Percentiles rank a stretch among this genome's conserved stretches.
Evolutionary conservation across 805 yeast species (phyloP).

Genomic region (Hanseniaspora valbyensis): DNA sequence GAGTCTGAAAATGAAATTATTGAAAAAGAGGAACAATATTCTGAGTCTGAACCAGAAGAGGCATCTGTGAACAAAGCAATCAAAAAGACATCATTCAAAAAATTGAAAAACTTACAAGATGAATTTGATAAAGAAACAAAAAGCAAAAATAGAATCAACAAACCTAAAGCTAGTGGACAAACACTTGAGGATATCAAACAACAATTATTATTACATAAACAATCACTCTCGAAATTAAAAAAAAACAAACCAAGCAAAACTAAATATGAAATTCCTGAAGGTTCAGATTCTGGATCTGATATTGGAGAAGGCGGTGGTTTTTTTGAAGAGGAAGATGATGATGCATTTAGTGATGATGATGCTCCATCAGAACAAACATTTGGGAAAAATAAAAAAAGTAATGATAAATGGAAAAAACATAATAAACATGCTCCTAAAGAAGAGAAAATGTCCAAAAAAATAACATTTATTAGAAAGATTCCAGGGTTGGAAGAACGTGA

Average conservation of each 20-base stretch:
- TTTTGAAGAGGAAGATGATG: slow-evolving; percentile 29
- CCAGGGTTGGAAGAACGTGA: slow-evolving; percentile 48
- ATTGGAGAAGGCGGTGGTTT: slow-evolving; percentile 31
- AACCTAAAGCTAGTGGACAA: slow-evolving; percentile 13
- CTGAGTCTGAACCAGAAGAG: slow-evolving; percentile 16
- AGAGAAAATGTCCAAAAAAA: slow-evolving; percentile 60
- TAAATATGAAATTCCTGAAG: slow-evolving; percentile 15
- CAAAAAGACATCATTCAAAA: slow-evolving; percentile 42
- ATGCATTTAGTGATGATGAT: slow-evolving; percentile 21
- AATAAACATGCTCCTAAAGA: slow-evolving; percentile 85
- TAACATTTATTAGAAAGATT: slow-evolving; percentile 57
- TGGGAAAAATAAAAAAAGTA: slow-evolving; percentile 7
- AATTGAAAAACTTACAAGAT: slow-evolving; percentile 49
- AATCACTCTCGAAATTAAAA: slow-evolving; percentile 17
- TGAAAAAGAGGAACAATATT: slow-evolving; percentile 23
- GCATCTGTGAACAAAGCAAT: slow-evolving; percentile 32
- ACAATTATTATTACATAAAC: slow-evolving; percentile 13
- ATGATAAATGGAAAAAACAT: slow-evolving; percentile 34
- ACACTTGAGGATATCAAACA: slow-evolving; percentile 10
- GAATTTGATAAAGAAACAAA: slow-evolving; percentile 30
- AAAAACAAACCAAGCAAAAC: slow-evolving; percentile 8
- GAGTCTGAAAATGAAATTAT: too few relatives aligned
- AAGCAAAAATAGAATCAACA: slow-evolving; percentile 10
- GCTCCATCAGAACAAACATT: slow-evolving; percentile 12
- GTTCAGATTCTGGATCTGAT: slow-evolving; percentile 12